Percentiles rank a stretch among this genome's conserved stretches.
Evolutionary conservation across 371 early-diverging fungal genomes (phyloP).

Genomic region (Saksenaea vasiformis): DNA sequence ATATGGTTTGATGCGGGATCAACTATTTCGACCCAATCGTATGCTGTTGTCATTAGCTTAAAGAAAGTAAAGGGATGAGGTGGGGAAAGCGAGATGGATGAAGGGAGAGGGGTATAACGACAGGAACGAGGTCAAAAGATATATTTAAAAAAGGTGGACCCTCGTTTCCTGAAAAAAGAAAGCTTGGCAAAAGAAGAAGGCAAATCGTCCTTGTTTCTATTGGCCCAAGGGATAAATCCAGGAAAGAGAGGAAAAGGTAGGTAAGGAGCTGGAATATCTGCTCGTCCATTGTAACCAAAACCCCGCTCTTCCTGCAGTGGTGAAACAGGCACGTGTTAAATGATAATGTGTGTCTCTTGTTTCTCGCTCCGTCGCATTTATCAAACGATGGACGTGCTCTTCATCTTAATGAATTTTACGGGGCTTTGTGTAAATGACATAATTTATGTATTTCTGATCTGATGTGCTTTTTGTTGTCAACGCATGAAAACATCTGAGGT

Average conservation of each 20-base stretch:
- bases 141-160: neutral
- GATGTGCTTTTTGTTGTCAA: too few relatives aligned
- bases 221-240: neutral
- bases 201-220: neutral
- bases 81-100: constrained; percentile 4
- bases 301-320: constrained; percentile 1
- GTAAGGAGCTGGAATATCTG: neutral
- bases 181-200: neutral
- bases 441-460: too few relatives aligned
- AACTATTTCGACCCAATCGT: constrained; percentile 76
- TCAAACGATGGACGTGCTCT: too few relatives aligned
- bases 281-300: neutral
- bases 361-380: too few relatives aligned
- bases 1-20: constrained; percentile 80
- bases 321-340: neutral
- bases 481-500: too few relatives aligned
- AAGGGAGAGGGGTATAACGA: constrained; percentile 10
- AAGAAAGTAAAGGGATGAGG: constrained; percentile 1
- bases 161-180: constrained; percentile 3
- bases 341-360: too few relatives aligned
- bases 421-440: too few relatives aligned
- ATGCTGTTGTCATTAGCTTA: constrained; percentile 6
- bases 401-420: too few relatives aligned
- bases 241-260: neutral
- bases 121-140: neutral